A percentile compares a stretch with the other conserved stretches of the same genome.
Conservation (phyloP, 495 filamentous ascomycete species). For the Penicillium psychrofluorescens region DNA sequence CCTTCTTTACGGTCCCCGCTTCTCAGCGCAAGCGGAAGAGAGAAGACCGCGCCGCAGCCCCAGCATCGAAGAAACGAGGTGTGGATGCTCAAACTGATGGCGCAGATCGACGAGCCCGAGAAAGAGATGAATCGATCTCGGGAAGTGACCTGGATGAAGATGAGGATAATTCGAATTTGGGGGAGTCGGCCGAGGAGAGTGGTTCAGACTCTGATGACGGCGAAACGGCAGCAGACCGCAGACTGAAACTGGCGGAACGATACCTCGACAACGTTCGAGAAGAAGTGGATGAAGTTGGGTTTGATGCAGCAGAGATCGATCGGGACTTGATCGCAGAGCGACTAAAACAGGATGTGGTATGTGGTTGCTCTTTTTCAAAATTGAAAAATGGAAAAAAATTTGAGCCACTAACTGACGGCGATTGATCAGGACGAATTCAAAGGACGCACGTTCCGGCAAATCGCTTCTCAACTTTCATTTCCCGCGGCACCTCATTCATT, state of each 20-base stretch:
- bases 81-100: slow-evolving; percentile 29
- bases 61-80: slow-evolving; percentile 51
- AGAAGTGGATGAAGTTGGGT: slow-evolving; percentile 76
- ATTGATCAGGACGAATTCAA: slow-evolving; percentile 67
- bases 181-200: slow-evolving; percentile 35
- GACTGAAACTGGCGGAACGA: slow-evolving; percentile 81
- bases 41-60: slow-evolving; percentile 39
- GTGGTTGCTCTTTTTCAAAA: slow-evolving; percentile 7
- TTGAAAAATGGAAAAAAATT: too few relatives aligned
- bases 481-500: slow-evolving; percentile 53
- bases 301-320: slow-evolving; percentile 91
- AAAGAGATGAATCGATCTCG: slow-evolving; percentile 65
- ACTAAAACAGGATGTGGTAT: slow-evolving; percentile 78
- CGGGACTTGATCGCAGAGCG: slow-evolving; percentile 83
- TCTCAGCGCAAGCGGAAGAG: slow-evolving; percentile 78
- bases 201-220: slow-evolving; percentile 51
- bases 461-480: slow-evolving; percentile 65
- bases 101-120: slow-evolving; percentile 18
- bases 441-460: slow-evolving; percentile 73
- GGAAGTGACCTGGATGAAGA: slow-evolving; percentile 73
- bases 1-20: slow-evolving; percentile 75
- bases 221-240: slow-evolving; percentile 83
- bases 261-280: slow-evolving; percentile 84
- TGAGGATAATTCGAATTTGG: slow-evolving; percentile 33
- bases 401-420: slow-evolving; percentile 2